Conservation (phyloP, 2,329 filamentous ascomycete species). For the Aciculosporium take region DNA sequence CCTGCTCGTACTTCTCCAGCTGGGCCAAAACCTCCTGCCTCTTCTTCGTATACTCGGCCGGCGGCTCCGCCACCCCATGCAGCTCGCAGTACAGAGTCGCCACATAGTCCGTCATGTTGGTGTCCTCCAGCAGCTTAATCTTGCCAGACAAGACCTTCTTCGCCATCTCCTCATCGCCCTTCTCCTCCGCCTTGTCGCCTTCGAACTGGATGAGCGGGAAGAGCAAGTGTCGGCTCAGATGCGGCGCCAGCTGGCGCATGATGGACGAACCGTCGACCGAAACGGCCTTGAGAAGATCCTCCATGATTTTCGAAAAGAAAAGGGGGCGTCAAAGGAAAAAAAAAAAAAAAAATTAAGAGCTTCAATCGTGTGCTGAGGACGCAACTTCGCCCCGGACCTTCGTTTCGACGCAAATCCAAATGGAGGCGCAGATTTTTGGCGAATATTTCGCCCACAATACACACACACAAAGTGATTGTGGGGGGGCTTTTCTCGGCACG, state of each 20-base stretch:
- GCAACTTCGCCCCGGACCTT: conserved; percentile 7
- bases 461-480: conserved; percentile 24
- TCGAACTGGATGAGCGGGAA: conserved; percentile 93
- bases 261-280: conserved; percentile 59
- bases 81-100: conserved; percentile 84
- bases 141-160: conserved; percentile 71
- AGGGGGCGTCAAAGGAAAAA: background rate
- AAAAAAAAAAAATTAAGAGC: conserved; percentile 1
- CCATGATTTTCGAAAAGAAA: conserved; percentile 18
- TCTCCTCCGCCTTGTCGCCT: conserved; percentile 66
- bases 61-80: conserved; percentile 61
- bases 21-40: conserved; percentile 74
- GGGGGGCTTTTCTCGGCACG: conserved; percentile 11
- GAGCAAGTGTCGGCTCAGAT: conserved; percentile 90
- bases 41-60: conserved; percentile 78
- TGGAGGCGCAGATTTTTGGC: conserved; percentile 29
- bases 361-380: conserved; percentile 6
- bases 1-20: conserved; percentile 71
- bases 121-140: conserved; percentile 87
- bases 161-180: conserved; percentile 41
- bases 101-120: conserved; percentile 98
- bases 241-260: conserved; percentile 74
- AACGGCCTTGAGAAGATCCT: conserved; percentile 35
- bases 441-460: conserved; percentile 27
- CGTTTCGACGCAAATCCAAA: conserved; percentile 13